Conservation (phyloP, 495 filamentous ascomycete species). For the Penicillium roqueforti region DNA sequence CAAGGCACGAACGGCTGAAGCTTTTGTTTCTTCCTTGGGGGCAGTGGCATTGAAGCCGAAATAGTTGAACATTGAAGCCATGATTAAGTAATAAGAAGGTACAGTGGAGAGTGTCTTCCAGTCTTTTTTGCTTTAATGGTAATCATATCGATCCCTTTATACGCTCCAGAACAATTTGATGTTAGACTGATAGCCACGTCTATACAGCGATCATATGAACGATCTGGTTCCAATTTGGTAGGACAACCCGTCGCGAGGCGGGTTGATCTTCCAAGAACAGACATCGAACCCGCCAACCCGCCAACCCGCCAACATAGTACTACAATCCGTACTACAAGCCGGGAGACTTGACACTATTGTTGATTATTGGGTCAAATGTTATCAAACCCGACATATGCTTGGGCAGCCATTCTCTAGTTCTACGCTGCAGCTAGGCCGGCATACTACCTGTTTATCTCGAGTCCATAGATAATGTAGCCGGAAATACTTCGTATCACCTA, state of each 20-base stretch:
- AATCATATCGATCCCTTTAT: background rate
- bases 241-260: constrained; percentile 4
- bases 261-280: constrained; percentile 5
- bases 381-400: background rate
- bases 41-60: constrained; percentile 25
- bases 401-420: background rate
- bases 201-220: constrained; percentile 11
- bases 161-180: background rate
- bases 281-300: background rate
- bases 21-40: constrained; percentile 16
- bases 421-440: background rate
- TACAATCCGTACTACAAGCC: background rate
- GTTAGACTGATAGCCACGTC: background rate
- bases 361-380: background rate
- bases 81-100: background rate
- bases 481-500: background rate
- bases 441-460: background rate
- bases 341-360: background rate
- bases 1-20: constrained; percentile 32
- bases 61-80: constrained; percentile 31
- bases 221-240: background rate
- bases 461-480: background rate
- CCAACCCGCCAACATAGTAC: background rate
- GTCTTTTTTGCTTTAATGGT: background rate
- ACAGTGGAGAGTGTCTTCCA: background rate